phyloP scores from a whole-genome alignment of 2,329 filamentous ascomycete genomes.

The Ophidiomyces ophidiicola region DNA sequence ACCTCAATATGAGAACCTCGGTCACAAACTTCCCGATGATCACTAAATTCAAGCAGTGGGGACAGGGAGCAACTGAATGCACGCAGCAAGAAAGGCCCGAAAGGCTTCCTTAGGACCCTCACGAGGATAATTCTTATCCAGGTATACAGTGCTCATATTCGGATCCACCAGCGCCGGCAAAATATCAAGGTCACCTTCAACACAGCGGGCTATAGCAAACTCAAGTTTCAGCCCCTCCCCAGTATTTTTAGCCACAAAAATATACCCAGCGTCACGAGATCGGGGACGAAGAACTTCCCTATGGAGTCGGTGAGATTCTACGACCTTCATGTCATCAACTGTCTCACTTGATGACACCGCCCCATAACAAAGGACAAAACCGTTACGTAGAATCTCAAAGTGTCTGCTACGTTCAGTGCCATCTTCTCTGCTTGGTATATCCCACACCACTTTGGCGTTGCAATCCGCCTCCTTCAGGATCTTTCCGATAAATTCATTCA shows the following conservation, averaged over 20 bases:
- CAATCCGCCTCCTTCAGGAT: background rate
- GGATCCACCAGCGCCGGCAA: background rate
- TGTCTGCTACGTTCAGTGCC: background rate
- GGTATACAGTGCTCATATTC: background rate
- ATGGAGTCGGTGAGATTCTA: background rate
- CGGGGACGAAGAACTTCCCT: background rate
- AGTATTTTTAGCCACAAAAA: conserved; percentile 2
- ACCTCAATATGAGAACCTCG: background rate
- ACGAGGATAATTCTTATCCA: conserved; percentile 1
- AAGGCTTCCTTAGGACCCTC: background rate
- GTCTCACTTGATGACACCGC: conserved; percentile 6
- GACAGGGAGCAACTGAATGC: background rate
- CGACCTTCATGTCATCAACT: conserved; percentile 3
- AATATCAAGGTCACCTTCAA: background rate
- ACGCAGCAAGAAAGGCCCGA: background rate
- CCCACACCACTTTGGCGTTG: background rate
- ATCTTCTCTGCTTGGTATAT: background rate
- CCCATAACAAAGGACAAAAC: background rate
- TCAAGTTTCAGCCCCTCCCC: background rate
- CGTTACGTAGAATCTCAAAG: conserved; percentile 1
- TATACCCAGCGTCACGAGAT: conserved; percentile 3
- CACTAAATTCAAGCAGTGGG: background rate
- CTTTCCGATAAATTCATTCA: conserved; percentile 1
- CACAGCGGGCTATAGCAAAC: conserved; percentile 6
- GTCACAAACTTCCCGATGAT: background rate